phyloP scores from a whole-genome alignment of 768 basidiomycete genomes.

The Sporobolomyces roseus region DNA sequence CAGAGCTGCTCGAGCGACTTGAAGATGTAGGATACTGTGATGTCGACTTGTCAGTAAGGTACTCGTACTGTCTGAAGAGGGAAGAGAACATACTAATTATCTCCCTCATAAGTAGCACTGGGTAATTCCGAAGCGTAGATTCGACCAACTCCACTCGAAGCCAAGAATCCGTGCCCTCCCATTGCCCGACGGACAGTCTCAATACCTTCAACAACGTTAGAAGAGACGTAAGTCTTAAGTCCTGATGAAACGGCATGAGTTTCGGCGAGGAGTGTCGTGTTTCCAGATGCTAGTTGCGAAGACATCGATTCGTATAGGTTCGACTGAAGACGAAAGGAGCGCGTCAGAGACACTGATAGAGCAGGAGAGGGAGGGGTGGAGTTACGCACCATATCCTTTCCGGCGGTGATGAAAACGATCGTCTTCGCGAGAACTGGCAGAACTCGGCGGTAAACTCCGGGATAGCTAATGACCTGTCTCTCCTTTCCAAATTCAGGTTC shows the following conservation, averaged over 20 bases:
- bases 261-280: constrained; percentile 64
- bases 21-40: constrained; percentile 60
- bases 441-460: constrained; percentile 68
- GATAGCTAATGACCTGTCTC: constrained; percentile 65
- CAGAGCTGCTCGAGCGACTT: constrained; percentile 67
- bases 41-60: background rate
- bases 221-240: constrained; percentile 62
- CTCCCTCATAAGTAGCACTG: constrained; percentile 68
- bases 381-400: constrained; percentile 58
- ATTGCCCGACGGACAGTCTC: constrained; percentile 50
- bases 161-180: constrained; percentile 75
- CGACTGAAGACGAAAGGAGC: constrained; percentile 48
- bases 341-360: background rate
- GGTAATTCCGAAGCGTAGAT: constrained; percentile 49
- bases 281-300: constrained; percentile 56
- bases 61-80: too few relatives aligned
- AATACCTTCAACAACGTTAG: constrained; percentile 48
- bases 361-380: background rate
- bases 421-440: constrained; percentile 66
- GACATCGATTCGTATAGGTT: constrained; percentile 57
- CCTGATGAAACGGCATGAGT: constrained; percentile 68
- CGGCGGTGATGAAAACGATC: constrained; percentile 66
- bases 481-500: constrained; percentile 56
- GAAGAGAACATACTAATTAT: constrained; percentile 56
- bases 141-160: constrained; percentile 62